Evolutionary conservation across 2,329 filamentous ascomycete genomes (phyloP), one percentile per base, ranked within the genome.

Genomic region (Beauveria pseudobassiana): DNA sequence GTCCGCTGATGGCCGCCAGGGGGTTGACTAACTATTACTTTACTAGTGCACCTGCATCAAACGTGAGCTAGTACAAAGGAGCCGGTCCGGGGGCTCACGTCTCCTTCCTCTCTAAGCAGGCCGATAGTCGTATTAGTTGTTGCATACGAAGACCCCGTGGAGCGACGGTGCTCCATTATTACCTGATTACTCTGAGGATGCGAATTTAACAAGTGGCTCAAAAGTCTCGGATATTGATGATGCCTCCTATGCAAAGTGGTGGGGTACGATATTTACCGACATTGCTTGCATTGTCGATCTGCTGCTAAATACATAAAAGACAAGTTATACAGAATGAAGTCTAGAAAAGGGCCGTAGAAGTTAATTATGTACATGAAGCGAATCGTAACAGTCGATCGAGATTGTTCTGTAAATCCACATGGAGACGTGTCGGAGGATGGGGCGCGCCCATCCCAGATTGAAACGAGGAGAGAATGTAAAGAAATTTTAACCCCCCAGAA

Each of bases 341-440:
- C 8, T 24, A 24, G 24, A 30, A 49, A 24, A 14, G 30, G 52
- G 34, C 5, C 51, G 18, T 59, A 28, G 40, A 40, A 54, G 30
- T 38, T 2, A 52, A 20, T 10, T 45, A 59, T 59, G 38, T 59
- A 59, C 57, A 59, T 24, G 38, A 45, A 59, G 34, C 34, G 26
- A 53, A n/a, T 28, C 7, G 3, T 42, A 40, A 50, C 7, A 24
- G 12, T 30, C 8, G 50, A 46, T 50, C 28, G 48, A 34, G 42
- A 24, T 54, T 63, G 49, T 62, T 24, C 46, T 52, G 54, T 51
- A 50, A 52, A 26, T 57, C 59, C 59, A 43, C 45, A 38, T 57
- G 30, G 22, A 50, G 38, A 59, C 24, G 20, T 40, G 40, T 46
- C n/a, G 3, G 22, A 10, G 30, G 40, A 45, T 8, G 48, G 22